Base-by-base conservation (phyloP, 140 eudicot genomes). In the Flaveria floridana region DNA sequence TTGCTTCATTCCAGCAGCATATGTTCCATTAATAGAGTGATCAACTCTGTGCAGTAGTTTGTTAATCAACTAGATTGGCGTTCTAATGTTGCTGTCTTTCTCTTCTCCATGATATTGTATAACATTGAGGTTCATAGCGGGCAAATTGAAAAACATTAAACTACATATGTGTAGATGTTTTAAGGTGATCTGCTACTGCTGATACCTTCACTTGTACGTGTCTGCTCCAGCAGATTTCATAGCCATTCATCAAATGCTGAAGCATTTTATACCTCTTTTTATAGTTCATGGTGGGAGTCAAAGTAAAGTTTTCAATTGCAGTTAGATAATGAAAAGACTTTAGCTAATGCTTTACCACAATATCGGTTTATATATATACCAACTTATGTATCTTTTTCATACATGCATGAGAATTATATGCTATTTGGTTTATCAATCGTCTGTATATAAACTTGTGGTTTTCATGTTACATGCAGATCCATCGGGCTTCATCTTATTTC, bases 401-500 rank as follows among this genome's bases (percentile, higher is more conserved):
- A 37, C 70, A 34, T 65, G 5, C 23, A 64, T 34, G 61, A 26
- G 65, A 18, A 16, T 12, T 52, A 52, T 71, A 11, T 48, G 51
- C 13, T 25, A 19, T 64, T 34, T 62, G 41, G 51, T 70, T 25
- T 6, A 59, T 28, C 34, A 37, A 39, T 70, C 26, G 62, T 52
- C 47, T 61, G 75, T 52, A 57, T 64, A 41, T 51, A 44, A 56
- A 65, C 23, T 39, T 21, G 47, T 7, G 52, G 66, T 47, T 58
- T 20, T 56, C 26, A 50, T 51, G 30, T 50, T 47, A 47, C 72
- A 50, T 84, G 89, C 97, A 93, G 98, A 90, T 85, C 96, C 98
- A 69, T 90, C 98, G 0, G 97, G 98, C 79, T 93, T 93, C 79
- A 93, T 93, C 72, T 73, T 93, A 85, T 93, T 93, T 82, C 98